Conservation (phyloP, 2,329 filamentous ascomycete species). For the Acephala macrosclerotiorum region DNA sequence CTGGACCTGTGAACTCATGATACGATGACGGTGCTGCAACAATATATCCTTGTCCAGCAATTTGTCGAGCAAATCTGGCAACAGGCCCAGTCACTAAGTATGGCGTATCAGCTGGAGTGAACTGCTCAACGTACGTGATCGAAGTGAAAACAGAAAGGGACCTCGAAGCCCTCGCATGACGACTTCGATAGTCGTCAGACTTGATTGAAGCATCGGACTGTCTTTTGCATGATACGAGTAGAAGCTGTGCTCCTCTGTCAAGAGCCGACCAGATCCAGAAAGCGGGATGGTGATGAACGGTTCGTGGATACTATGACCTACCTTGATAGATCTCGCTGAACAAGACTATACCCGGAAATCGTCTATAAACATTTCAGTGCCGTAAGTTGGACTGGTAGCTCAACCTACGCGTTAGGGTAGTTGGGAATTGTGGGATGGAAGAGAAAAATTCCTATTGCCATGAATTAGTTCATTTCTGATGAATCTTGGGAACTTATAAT, state of each 20-base stretch:
- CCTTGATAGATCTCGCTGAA: constrained; percentile 98
- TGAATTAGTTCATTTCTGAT: constrained; percentile 23
- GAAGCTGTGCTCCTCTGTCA: not conserved
- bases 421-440: constrained; percentile 86
- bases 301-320: constrained; percentile 46
- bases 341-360: constrained; percentile 84
- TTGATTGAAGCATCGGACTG: too few species aligned
- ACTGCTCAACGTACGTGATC: constrained; percentile 1
- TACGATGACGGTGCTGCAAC: constrained; percentile 90
- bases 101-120: not conserved
- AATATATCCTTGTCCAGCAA: constrained; percentile 92
- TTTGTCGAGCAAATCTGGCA: constrained; percentile 87
- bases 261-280: not conserved
- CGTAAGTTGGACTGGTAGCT: not conserved
- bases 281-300: not conserved
- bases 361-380: constrained; percentile 48
- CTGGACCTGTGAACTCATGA: constrained; percentile 90
- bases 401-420: constrained; percentile 82
- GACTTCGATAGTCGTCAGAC: too few species aligned
- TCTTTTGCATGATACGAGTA: not conserved
- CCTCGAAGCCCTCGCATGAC: not conserved
- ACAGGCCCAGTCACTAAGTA: constrained; percentile 85
- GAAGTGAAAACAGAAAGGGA: not conserved
- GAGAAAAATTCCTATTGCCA: constrained; percentile 76
- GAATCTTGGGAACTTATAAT: not conserved